phyloP scores from a whole-genome alignment of 2,329 filamentous ascomycete species.

The Scedosporium dehoogii region DNA sequence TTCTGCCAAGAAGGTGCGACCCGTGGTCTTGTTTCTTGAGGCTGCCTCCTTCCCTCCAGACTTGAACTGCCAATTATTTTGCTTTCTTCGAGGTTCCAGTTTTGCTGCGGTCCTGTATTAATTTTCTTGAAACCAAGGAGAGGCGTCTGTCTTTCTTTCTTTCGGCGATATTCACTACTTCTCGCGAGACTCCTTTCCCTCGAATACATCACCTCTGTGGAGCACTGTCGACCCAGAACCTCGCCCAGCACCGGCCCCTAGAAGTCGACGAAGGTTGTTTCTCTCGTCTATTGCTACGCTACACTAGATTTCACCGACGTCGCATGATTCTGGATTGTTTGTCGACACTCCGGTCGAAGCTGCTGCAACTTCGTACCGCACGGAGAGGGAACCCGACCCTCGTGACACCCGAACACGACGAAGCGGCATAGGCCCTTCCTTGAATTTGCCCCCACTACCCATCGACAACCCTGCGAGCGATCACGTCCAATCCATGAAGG shows the following conservation, averaged over 20 bases:
- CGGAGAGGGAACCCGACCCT: background rate
- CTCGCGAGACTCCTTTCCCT: background rate
- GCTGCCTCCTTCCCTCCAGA: background rate
- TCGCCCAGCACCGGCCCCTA: background rate
- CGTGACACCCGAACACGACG: background rate
- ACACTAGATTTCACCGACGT: background rate
- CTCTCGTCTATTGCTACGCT: background rate
- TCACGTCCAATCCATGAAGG: slow-evolving; percentile 2
- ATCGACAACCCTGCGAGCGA: background rate
- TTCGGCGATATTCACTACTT: background rate
- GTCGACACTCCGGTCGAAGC: too few species aligned
- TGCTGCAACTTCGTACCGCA: background rate
- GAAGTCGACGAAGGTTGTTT: background rate
- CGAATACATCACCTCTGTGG: background rate
- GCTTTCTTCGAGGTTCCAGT: background rate
- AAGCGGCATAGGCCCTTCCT: background rate
- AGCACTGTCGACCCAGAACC: background rate
- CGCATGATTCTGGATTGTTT: background rate
- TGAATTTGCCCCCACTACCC: background rate
- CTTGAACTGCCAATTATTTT: background rate
- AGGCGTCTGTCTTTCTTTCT: background rate
- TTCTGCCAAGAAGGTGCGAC: background rate
- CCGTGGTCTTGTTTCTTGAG: background rate
- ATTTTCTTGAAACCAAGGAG: background rate
- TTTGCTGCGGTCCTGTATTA: background rate